A percentile compares a stretch with the other conserved stretches of the same genome.
Evolutionary conservation across 2,329 filamentous ascomycete genomes (phyloP).

Genomic region (Pestalotiopsis sp.): DNA sequence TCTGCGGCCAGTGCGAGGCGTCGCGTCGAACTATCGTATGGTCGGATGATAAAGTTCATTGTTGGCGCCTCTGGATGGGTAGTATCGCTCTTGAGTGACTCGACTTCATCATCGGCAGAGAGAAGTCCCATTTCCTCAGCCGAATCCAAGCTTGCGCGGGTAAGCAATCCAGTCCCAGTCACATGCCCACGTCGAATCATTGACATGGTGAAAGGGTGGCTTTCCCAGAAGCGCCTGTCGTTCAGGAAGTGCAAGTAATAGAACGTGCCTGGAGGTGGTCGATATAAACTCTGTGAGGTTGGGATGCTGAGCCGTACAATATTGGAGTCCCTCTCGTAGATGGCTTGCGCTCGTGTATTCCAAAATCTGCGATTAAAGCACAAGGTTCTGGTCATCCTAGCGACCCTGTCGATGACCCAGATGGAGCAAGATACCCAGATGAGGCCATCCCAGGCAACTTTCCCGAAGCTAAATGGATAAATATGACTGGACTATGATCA

Average conservation of each 20-base stretch:
- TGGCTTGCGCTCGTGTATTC: conserved; percentile 35
- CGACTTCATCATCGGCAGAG: not conserved
- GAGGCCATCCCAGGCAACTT: conserved; percentile 46
- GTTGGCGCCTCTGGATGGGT: not conserved
- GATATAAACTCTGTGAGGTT: conserved; percentile 34
- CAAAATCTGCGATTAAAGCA: conserved; percentile 43
- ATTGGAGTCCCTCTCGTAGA: conserved; percentile 41
- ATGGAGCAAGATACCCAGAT: conserved; percentile 52
- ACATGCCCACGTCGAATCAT: conserved; percentile 20
- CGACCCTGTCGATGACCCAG: conserved; percentile 52
- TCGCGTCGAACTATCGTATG: conserved; percentile 47
- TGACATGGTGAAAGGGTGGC: conserved; percentile 53
- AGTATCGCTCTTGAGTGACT: not conserved
- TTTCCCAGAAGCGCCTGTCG: conserved; percentile 47
- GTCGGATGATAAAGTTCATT: conserved; percentile 48
- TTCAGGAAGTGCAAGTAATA: conserved; percentile 49
- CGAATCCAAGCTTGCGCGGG: not conserved
- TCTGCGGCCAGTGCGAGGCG: conserved; percentile 37
- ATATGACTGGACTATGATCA: not conserved
- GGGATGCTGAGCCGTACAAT: conserved; percentile 45
- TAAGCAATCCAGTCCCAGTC: conserved; percentile 34
- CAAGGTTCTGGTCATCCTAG: conserved; percentile 46
- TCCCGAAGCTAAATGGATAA: not conserved
- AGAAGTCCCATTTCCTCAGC: not conserved
- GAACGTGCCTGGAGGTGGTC: conserved; percentile 42